These are phyloP conservation scores for Gossypium ekmanianum DNA, from an alignment of 345 rosid genomes.

Conservation along the genomic window DNA sequence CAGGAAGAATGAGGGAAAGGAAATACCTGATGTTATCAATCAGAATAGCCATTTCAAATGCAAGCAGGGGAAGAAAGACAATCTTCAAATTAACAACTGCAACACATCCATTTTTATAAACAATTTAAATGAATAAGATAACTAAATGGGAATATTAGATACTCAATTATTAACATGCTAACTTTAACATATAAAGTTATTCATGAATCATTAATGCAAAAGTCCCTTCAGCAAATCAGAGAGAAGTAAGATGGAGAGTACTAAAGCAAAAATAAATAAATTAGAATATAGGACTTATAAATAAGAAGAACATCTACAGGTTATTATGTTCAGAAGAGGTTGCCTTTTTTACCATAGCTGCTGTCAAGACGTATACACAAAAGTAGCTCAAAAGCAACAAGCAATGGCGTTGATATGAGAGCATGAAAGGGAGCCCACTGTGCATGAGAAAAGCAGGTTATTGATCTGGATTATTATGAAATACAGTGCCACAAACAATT, in stretches of 20 bases:
- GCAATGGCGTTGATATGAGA: slow-evolving; percentile 65
- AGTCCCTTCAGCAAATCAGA: no score
- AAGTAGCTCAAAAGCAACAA: slow-evolving; percentile 80
- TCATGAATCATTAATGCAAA: neutral
- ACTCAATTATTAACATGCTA: neutral
- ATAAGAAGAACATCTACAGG: neutral
- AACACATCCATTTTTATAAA: slow-evolving; percentile 26
- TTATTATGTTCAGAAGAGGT: slow-evolving; percentile 9
- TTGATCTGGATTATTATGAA: neutral
- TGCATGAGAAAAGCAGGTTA: slow-evolving; percentile 24
- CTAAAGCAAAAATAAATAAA: neutral
- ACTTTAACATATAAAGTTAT: neutral
- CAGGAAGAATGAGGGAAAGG: neutral
- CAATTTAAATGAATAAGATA: slow-evolving; percentile 16
- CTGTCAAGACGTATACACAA: slow-evolving; percentile 71
- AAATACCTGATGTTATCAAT: slow-evolving; percentile 82
- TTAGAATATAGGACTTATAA: neutral
- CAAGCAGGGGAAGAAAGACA: slow-evolving; percentile 75
- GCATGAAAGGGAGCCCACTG: slow-evolving; percentile 95
- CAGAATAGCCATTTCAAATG: slow-evolving; percentile 62
- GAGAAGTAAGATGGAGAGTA: neutral
- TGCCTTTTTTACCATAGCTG: slow-evolving; percentile 41
- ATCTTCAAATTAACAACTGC: slow-evolving; percentile 79
- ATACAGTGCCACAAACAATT: neutral
- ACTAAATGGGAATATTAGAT: neutral